Percentiles rank a stretch among this genome's conserved stretches.
phyloP scores from a whole-genome alignment of 73 alveolate genomes.

The Paramecium caudatum region DNA sequence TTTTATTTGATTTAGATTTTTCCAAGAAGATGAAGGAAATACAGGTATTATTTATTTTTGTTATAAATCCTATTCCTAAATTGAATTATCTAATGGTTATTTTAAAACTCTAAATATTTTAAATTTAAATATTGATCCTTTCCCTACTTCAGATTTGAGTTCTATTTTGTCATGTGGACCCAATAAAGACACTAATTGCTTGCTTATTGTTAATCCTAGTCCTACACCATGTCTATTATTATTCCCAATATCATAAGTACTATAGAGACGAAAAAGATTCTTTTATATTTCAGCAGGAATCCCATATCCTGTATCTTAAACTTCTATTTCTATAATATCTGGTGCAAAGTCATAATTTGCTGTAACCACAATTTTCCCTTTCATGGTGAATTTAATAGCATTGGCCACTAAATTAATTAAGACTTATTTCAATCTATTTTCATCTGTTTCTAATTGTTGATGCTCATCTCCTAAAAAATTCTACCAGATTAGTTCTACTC shows the following conservation, averaged over 20 bases:
- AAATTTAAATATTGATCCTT: constrained; percentile 65
- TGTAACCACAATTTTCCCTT: constrained; percentile 48
- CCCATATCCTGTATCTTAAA: constrained; percentile 75
- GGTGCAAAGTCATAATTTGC: not conserved
- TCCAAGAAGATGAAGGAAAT: constrained; percentile 18
- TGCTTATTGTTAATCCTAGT: constrained; percentile 70
- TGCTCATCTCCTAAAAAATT: not conserved
- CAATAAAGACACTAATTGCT: constrained; percentile 58
- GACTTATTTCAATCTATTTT: constrained; percentile 57
- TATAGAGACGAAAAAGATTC: constrained; percentile 62
- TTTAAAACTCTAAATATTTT: constrained; percentile 51
- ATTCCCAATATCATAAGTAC: constrained; percentile 61
- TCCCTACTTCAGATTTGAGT: constrained; percentile 54
- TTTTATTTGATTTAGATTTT: not conserved
- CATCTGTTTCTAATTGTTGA: not conserved
- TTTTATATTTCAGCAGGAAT: constrained; percentile 55
- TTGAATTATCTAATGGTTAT: not conserved
- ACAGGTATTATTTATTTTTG: constrained; percentile 8
- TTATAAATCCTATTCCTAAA: not conserved
- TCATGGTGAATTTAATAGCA: constrained; percentile 70
- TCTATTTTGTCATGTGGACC: constrained; percentile 71
- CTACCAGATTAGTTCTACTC: not conserved
- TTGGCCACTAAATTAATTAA: constrained; percentile 65
- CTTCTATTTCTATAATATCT: constrained; percentile 43
- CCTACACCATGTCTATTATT: constrained; percentile 72